Percentiles rank a stretch among this genome's conserved stretches.
These are phyloP conservation scores for Populus hybrid DNA, from an alignment of 441 rosid species.

Conservation along the genomic window DNA sequence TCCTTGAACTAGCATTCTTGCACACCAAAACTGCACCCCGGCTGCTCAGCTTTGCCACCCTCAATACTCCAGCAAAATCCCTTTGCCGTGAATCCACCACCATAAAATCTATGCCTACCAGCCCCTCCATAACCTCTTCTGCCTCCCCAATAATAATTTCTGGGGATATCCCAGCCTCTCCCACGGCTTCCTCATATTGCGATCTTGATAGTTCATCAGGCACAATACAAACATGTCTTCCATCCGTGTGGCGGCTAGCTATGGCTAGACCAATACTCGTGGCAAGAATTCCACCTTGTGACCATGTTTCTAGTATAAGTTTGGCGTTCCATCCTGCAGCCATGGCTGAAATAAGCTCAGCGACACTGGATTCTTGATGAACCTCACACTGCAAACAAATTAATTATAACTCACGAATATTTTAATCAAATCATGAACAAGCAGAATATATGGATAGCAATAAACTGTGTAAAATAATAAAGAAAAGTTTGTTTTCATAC, in stretches of 20 bases:
- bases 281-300: slow-evolving; percentile 54
- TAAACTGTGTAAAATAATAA: too few relatives aligned
- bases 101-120: slow-evolving; percentile 70
- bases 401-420: neutral
- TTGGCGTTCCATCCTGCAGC: slow-evolving; percentile 92
- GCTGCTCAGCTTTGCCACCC: slow-evolving; percentile 57
- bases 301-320: slow-evolving; percentile 84
- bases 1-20: slow-evolving; percentile 62
- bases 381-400: slow-evolving; percentile 46
- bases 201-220: slow-evolving; percentile 58
- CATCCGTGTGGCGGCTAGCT: slow-evolving; percentile 62
- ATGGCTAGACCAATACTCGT: slow-evolving; percentile 74
- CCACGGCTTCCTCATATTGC: slow-evolving; percentile 47
- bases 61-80: slow-evolving; percentile 53
- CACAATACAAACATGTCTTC: slow-evolving; percentile 72
- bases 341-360: slow-evolving; percentile 89
- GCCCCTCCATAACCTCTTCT: slow-evolving; percentile 43
- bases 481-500: slow-evolving; percentile 31
- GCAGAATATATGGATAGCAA: neutral
- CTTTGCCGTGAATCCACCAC: slow-evolving; percentile 62
- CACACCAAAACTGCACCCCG: slow-evolving; percentile 80
- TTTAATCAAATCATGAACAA: neutral
- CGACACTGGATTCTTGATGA: slow-evolving; percentile 60
- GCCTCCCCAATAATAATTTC: slow-evolving; percentile 60
- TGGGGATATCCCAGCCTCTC: slow-evolving; percentile 38